Conservation (phyloP, 2,329 filamentous ascomycete genomes). For the Didymella pinodella region DNA sequence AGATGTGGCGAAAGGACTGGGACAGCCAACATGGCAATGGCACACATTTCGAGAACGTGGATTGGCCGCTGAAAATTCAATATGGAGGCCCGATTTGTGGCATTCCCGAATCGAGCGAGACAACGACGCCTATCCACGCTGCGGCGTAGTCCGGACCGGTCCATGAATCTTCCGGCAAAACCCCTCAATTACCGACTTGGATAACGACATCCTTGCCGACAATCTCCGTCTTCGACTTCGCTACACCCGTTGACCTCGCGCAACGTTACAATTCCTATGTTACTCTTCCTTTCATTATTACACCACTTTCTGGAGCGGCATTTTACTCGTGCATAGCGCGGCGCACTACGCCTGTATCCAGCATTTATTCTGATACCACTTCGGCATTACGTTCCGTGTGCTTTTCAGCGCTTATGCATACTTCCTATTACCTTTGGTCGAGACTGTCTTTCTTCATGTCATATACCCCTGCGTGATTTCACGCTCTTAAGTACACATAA, state of each 20-base stretch:
- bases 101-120: conserved; percentile 34
- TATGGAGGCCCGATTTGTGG: conserved; percentile 20
- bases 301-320: conserved; percentile 3
- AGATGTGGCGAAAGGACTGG: conserved; percentile 51
- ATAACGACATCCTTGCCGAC: conserved; percentile 15
- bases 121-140: conserved; percentile 31
- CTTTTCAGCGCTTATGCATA: background rate
- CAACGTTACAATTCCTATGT: conserved; percentile 6
- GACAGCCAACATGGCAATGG: conserved; percentile 36
- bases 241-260: conserved; percentile 4
- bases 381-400: background rate
- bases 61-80: conserved; percentile 38
- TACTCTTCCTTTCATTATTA: conserved; percentile 1
- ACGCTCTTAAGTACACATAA: conserved; percentile 18
- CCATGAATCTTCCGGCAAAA: conserved; percentile 7
- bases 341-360: conserved; percentile 7
- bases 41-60: conserved; percentile 39
- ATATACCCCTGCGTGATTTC: conserved; percentile 16
- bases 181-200: conserved; percentile 14
- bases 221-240: conserved; percentile 5
- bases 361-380: background rate
- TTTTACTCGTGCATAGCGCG: conserved; percentile 18
- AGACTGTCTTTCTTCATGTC: conserved; percentile 4
- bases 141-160: conserved; percentile 21
- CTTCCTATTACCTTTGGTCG: no score